phyloP scores from a whole-genome alignment of 208 protist genomes.

The Trichomonas vaginalis region DNA sequence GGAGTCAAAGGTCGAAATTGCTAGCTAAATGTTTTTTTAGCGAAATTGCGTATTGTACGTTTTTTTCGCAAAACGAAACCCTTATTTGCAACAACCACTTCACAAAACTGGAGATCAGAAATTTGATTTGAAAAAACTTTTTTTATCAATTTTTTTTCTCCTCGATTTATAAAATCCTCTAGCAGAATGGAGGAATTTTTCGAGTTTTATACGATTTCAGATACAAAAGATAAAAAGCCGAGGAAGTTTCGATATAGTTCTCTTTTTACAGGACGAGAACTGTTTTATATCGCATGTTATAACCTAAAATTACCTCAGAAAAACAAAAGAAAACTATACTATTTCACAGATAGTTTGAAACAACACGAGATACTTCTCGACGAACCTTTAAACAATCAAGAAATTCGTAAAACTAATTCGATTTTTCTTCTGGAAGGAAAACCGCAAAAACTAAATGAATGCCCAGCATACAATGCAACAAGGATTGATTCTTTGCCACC shows the following conservation, averaged over 20 bases:
- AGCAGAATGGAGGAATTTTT: neutral
- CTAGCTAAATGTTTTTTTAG: too few relatives aligned
- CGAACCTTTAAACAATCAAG: neutral
- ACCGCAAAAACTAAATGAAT: neutral
- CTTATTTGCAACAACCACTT: too few relatives aligned
- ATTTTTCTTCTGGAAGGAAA: neutral
- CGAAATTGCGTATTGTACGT: too few relatives aligned
- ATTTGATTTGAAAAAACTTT: too few relatives aligned
- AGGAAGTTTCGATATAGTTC: neutral
- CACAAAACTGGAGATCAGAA: too few relatives aligned
- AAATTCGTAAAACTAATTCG: neutral
- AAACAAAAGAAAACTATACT: neutral
- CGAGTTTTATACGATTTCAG: neutral
- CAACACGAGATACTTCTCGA: neutral
- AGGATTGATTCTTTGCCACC: neutral
- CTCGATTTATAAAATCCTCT: too few relatives aligned
- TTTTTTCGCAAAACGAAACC: too few relatives aligned
- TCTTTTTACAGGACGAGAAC: neutral
- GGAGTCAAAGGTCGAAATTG: too few relatives aligned
- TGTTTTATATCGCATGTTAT: neutral
- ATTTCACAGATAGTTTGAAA: neutral
- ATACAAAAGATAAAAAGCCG: neutral
- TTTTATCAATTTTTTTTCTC: too few relatives aligned
- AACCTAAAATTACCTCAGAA: neutral
- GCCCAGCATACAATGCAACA: neutral